phyloP scores from a whole-genome alignment of 2,329 filamentous ascomycete genomes.

The Colletotrichum sp. region DNA sequence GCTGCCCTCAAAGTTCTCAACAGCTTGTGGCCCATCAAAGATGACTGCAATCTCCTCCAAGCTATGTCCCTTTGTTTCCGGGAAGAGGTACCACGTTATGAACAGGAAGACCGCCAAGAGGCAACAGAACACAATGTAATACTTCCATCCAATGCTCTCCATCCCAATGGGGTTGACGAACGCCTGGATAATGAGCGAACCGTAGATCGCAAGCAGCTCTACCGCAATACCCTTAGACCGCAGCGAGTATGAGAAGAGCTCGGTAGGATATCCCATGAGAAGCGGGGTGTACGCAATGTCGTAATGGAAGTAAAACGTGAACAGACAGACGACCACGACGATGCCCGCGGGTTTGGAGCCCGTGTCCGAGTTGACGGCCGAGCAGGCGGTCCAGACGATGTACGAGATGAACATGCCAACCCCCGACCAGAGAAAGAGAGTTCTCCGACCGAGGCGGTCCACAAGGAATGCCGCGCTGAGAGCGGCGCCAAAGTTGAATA shows the following conservation, averaged over 20 bases:
- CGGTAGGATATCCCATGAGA: conserved; percentile 42
- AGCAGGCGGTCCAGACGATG: conserved; percentile 40
- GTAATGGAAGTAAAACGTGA: conserved; percentile 47
- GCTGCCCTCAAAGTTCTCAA: background rate
- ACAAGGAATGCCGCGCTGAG: conserved; percentile 38
- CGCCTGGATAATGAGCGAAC: conserved; percentile 31
- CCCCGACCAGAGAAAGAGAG: conserved; percentile 37
- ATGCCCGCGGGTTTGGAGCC: conserved; percentile 31
- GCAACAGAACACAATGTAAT: conserved; percentile 42
- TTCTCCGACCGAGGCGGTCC: conserved; percentile 41
- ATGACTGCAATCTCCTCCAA: conserved; percentile 33
- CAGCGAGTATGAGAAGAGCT: conserved; percentile 25
- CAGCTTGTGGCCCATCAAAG: conserved; percentile 23
- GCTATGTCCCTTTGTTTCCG: conserved; percentile 31
- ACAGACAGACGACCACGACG: conserved; percentile 51
- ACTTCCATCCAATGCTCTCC: conserved; percentile 42
- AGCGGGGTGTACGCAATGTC: conserved; percentile 49
- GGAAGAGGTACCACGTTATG: conserved; percentile 39
- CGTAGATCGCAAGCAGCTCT: conserved; percentile 28
- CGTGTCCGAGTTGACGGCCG: conserved; percentile 31
- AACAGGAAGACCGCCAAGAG: conserved; percentile 32
- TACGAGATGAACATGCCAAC: conserved; percentile 35
- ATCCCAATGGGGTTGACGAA: conserved; percentile 44
- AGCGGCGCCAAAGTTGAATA: conserved; percentile 37
- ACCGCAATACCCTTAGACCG: conserved; percentile 30